Base-by-base conservation (phyloP, 768 basidiomycete species). In the Lanmaoa rubissima region DNA sequence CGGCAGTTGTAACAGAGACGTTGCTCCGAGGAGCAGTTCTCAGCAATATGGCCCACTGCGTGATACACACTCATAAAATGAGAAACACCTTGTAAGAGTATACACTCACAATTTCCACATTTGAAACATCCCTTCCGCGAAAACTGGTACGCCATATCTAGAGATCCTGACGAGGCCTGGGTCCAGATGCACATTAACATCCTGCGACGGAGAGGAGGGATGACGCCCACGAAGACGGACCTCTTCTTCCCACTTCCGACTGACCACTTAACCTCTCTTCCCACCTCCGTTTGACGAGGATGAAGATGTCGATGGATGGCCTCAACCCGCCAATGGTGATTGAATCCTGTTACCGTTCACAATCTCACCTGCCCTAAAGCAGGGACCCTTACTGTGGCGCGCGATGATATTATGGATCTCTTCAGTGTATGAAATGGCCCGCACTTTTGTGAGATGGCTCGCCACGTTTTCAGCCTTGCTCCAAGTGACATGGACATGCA, bases 1-100 rank as follows among this genome's bases (percentile, higher is more conserved):
- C 91, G 86, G 73, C 94, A 96, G 71, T 95, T 96, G 77, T 94
- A 96, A 76, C 94, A 96, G 57, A 96, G 82, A 65, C 92, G 85
- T 71, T 90, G 85, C 66, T 90, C 89, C 61, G 90, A 91, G 45
- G 91, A 82, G 71, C 93, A 96, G 66, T 88, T 90, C 79, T 93
- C 92, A 66, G 93, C 93, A 67, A 95, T 90, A 73, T 96, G 93
- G 47, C 93, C 93, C 70, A 94, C 93, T 94, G 64, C 19, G 42
- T 13, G 54, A 48, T 38, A 59, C 57, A 48, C 58, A 61, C 51
- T 62, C 57, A 46, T 46, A 50, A 48, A 48, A 62, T 56, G 49
- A 54, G 48, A 52, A 42, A 51, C 35, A 44, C 38, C 56, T 44
- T 53, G 56, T 41, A 61, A 53, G 49, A 43, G 55, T 46, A 51